Conservation (phyloP, 192 early-diverging fungal genomes). For the Neocallimastix lanati region DNA sequence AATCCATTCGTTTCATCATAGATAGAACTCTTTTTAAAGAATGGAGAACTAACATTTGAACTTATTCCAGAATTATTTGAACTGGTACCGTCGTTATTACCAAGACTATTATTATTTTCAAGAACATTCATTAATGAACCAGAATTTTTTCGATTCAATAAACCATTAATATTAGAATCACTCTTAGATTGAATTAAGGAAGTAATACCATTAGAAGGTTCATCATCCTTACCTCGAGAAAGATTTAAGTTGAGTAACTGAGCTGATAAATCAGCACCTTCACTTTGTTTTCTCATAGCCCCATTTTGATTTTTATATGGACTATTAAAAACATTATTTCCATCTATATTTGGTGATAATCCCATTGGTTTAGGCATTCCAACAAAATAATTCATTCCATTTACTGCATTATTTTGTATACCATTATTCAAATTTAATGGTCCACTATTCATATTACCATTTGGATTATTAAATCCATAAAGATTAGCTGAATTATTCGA, state of each 20-base stretch:
- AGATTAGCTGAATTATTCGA: background rate
- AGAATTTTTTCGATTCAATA: background rate
- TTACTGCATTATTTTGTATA: background rate
- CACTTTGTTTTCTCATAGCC: background rate
- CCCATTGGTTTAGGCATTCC: background rate
- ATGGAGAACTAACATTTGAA: background rate
- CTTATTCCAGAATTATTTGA: too few species aligned
- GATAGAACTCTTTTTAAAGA: background rate
- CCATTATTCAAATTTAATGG: background rate
- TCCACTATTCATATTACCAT: background rate
- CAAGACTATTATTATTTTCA: background rate
- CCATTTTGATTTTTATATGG: background rate
- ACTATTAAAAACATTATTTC: too few species aligned
- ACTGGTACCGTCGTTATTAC: background rate
- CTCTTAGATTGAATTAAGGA: background rate
- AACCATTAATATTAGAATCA: background rate
- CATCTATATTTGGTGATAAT: background rate
- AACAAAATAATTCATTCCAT: background rate
- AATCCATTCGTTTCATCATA: background rate
- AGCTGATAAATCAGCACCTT: background rate
- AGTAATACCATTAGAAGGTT: background rate
- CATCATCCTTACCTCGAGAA: background rate
- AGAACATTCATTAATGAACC: background rate
- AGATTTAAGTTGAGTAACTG: background rate
- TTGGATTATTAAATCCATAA: background rate